These are phyloP conservation scores for Macrophomina tecta DNA, from an alignment of 2,329 filamentous ascomycete species.

Conservation along the genomic window DNA sequence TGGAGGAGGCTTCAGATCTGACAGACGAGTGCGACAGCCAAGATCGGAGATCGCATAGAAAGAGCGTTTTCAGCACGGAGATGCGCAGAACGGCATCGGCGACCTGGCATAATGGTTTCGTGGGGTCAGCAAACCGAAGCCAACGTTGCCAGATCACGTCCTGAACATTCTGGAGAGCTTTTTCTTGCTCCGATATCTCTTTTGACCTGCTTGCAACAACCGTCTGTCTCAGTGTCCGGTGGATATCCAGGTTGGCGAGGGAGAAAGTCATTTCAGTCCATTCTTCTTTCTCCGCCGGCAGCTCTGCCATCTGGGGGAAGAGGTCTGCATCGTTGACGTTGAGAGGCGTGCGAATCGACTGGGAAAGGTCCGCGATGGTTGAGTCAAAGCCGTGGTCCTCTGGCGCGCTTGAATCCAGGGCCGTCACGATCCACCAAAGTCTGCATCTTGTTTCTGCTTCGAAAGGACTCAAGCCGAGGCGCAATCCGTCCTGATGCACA, in stretches of 20 bases:
- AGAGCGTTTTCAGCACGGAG: conserved; percentile 1
- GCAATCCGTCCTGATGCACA: conserved; percentile 2
- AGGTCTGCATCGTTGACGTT: conserved; percentile 57
- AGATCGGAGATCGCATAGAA: neutral
- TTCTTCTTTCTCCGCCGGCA: conserved; percentile 33
- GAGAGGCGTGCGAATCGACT: conserved; percentile 42
- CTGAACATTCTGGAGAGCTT: neutral
- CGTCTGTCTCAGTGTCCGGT: neutral
- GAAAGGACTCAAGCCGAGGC: conserved; percentile 1
- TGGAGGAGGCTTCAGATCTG: neutral
- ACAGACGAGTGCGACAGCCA: neutral
- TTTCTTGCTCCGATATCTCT: neutral
- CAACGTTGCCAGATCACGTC: neutral
- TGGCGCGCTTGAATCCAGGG: neutral
- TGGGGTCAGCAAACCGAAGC: neutral
- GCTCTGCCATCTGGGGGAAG: conserved; percentile 39
- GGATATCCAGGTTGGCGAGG: neutral
- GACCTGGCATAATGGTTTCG: neutral
- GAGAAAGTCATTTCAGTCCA: conserved; percentile 48
- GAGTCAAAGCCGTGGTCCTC: conserved; percentile 11
- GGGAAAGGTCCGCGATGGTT: neutral
- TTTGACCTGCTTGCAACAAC: neutral
- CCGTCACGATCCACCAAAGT: conserved; percentile 9
- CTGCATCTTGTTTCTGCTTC: conserved; percentile 9
- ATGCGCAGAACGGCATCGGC: neutral